A percentile compares a stretch with the other conserved stretches of the same genome.
phyloP scores from a whole-genome alignment of 352 stramenopile species.

The Phytophthora crassamura region DNA sequence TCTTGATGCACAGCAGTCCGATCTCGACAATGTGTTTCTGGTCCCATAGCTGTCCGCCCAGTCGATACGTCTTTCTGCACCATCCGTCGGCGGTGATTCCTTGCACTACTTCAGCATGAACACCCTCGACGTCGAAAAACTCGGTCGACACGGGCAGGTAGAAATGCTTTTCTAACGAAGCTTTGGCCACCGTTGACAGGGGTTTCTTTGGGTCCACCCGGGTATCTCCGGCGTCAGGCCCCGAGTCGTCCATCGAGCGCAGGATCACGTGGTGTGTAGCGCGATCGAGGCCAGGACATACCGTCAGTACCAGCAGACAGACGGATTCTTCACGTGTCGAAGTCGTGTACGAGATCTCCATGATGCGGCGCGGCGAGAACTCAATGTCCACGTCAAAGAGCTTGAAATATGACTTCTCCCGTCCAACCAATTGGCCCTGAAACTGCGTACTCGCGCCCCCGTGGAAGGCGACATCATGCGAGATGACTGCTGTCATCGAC shows the following conservation, averaged over 20 bases:
- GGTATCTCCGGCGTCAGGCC: conserved; percentile 8
- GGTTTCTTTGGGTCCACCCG: conserved; percentile 18
- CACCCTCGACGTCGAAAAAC: conserved; percentile 28
- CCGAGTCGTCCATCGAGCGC: conserved; percentile 37
- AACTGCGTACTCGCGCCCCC: conserved; percentile 42
- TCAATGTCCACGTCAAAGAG: conserved; percentile 52
- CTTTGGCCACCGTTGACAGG: conserved; percentile 38
- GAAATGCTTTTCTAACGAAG: conserved; percentile 42
- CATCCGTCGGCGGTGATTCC: conserved; percentile 34
- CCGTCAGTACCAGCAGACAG: conserved; percentile 44
- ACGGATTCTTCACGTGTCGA: conserved; percentile 37
- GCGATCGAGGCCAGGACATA: conserved; percentile 48
- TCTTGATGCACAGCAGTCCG: conserved; percentile 46
- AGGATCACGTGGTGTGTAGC: conserved; percentile 49
- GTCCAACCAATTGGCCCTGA: conserved; percentile 38
- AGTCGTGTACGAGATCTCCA: conserved; percentile 50
- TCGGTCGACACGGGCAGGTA: conserved; percentile 42
- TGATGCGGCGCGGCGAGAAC: conserved; percentile 42
- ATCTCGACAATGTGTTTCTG: conserved; percentile 56
- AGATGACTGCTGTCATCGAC: conserved; percentile 34
- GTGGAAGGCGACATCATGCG: conserved; percentile 43
- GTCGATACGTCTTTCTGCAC: conserved; percentile 50
- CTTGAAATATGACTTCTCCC: conserved; percentile 51
- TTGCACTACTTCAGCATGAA: conserved; percentile 17
- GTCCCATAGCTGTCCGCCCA: conserved; percentile 50